Percentiles rank a stretch among this genome's conserved stretches.
phyloP scores from a whole-genome alignment of 192 early-diverging fungal species.

The Helicostylum pulchrum region DNA sequence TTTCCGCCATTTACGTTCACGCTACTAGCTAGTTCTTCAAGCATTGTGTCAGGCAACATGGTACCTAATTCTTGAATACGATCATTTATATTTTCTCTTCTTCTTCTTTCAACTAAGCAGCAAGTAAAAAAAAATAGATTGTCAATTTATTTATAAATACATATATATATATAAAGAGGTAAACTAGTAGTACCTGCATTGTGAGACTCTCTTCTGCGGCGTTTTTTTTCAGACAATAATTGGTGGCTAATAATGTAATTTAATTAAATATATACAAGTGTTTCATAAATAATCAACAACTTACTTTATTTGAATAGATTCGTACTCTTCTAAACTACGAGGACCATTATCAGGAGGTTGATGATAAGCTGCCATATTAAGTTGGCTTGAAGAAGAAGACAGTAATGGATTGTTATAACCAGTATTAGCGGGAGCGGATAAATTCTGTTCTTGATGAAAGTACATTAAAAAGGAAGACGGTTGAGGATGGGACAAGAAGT shows the following conservation, averaged over 20 bases:
- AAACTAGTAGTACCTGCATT: conserved; percentile 70
- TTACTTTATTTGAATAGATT: conserved; percentile 18
- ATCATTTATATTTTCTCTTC: conserved; percentile 98
- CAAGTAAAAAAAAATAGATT: neutral
- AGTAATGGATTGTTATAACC: neutral
- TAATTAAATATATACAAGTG: neutral
- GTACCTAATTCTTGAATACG: conserved; percentile 87
- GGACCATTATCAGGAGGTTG: neutral
- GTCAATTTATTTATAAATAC: neutral
- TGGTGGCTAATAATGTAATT: neutral
- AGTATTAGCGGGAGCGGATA: conserved; percentile 9
- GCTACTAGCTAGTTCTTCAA: conserved; percentile 40
- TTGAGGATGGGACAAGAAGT: neutral
- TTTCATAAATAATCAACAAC: neutral
- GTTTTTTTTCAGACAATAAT: conserved; percentile 66
- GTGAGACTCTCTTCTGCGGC: conserved; percentile 91
- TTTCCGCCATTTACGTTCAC: neutral
- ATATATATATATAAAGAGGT: conserved; percentile 2
- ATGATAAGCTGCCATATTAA: conserved; percentile 1
- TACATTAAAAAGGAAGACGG: neutral
- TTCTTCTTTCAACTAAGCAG: conserved; percentile 80
- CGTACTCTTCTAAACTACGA: conserved; percentile 13
- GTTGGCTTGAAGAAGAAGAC: neutral
- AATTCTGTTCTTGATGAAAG: neutral
- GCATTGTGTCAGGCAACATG: conserved; percentile 75